phyloP scores from a whole-genome alignment of 306 rosid genomes.

The Biancaea sappan region DNA sequence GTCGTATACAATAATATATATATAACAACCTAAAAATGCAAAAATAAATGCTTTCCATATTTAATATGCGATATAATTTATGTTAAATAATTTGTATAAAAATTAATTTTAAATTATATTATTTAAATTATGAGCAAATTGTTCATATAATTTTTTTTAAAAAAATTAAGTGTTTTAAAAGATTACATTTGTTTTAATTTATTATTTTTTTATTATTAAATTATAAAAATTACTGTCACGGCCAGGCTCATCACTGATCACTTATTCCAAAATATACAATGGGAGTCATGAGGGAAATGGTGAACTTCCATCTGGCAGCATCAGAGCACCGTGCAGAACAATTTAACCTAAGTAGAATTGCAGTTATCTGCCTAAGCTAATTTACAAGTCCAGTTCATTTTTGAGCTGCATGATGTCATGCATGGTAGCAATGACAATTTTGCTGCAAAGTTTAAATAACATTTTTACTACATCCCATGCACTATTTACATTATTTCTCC shows the following conservation, averaged over 20 bases:
- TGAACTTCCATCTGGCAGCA: not conserved
- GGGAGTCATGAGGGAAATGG: not conserved
- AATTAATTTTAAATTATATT: too few relatives aligned
- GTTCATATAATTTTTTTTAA: too few relatives aligned
- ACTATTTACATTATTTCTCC: conserved; percentile 3
- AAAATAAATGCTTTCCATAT: too few relatives aligned
- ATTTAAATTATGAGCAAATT: too few relatives aligned
- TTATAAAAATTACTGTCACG: not conserved
- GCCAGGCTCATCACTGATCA: not conserved
- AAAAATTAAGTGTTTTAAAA: too few relatives aligned
- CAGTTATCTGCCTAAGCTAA: not conserved
- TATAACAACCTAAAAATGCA: too few relatives aligned
- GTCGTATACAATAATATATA: too few relatives aligned
- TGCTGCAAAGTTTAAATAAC: not conserved
- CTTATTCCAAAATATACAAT: not conserved
- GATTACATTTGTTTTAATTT: too few relatives aligned
- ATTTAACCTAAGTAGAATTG: not conserved
- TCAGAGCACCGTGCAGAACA: not conserved
- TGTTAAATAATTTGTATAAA: too few relatives aligned
- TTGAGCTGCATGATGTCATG: conserved; percentile 1
- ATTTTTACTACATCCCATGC: not conserved
- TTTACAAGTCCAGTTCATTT: not conserved
- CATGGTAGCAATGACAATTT: conserved; percentile 3
- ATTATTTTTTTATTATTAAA: too few relatives aligned
- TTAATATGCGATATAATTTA: too few relatives aligned